Conservation (phyloP, 2,329 filamentous ascomycete species). For the Lachnellula cervina region DNA sequence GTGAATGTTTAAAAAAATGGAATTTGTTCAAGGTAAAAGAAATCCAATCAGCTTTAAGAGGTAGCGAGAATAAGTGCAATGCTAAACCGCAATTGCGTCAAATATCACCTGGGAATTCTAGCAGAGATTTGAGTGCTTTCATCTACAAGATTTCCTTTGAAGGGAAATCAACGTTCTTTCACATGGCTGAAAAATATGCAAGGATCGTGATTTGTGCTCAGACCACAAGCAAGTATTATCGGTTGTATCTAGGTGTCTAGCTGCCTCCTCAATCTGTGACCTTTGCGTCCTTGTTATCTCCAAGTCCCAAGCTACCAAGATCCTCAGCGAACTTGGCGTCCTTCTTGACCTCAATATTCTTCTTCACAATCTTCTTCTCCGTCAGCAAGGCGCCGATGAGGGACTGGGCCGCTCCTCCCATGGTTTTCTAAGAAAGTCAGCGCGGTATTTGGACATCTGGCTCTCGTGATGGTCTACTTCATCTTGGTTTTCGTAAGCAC, state of each 20-base stretch:
- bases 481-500: not conserved
- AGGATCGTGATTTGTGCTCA: too few relatives aligned
- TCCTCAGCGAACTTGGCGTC: constrained; percentile 2
- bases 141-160: too few relatives aligned
- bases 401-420: not conserved
- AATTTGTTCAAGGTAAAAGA: not conserved
- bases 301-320: not conserved
- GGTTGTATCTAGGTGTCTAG: too few relatives aligned
- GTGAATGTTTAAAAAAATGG: too few relatives aligned
- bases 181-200: too few relatives aligned
- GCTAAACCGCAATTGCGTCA: too few relatives aligned
- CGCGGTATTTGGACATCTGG: not conserved
- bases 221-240: too few relatives aligned
- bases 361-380: constrained; percentile 3
- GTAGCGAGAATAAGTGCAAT: not conserved
- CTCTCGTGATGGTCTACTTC: not conserved
- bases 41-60: not conserved
- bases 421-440: not conserved
- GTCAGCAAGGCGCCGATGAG: not conserved
- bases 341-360: not conserved
- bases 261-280: too few relatives aligned
- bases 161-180: too few relatives aligned
- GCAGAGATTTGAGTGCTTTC: too few relatives aligned
- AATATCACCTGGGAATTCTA: too few relatives aligned
- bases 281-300: not conserved